Evolutionary conservation across 1,284 basidiomycete species (phyloP).

Genomic region (Tilletia walkeri): DNA sequence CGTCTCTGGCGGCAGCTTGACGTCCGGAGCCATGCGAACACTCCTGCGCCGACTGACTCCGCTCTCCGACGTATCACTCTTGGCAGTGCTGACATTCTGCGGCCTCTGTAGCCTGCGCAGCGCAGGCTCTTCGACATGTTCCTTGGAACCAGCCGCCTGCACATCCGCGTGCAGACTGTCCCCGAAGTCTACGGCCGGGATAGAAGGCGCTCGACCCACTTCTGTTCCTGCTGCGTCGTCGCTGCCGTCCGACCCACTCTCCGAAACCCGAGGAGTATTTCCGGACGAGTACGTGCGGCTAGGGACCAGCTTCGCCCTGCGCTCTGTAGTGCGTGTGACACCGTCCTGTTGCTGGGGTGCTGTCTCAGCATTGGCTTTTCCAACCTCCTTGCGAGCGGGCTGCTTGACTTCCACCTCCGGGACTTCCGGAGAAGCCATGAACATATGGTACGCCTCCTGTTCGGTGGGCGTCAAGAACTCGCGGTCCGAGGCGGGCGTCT

Average conservation of each 20-base stretch:
- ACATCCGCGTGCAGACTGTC: not conserved
- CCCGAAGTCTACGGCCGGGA: not conserved
- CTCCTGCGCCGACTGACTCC: constrained; percentile 40
- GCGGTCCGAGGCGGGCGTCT: constrained; percentile 2
- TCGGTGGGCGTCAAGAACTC: constrained; percentile 39
- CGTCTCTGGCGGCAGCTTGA: constrained; percentile 47
- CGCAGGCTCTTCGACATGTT: not conserved
- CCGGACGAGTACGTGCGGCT: constrained; percentile 25
- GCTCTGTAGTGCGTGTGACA: constrained; percentile 21
- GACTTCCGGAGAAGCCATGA: constrained; percentile 21
- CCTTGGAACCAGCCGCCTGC: not conserved
- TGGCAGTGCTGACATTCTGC: constrained; percentile 17
- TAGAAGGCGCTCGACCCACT: not conserved
- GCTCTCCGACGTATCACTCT: constrained; percentile 31
- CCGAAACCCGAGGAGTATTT: constrained; percentile 6
- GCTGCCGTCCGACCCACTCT: constrained; percentile 16
- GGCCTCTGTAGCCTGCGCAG: constrained; percentile 2
- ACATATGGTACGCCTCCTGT: constrained; percentile 35
- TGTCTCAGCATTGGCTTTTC: not conserved
- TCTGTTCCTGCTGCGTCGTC: not conserved
- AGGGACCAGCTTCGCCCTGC: constrained; percentile 6
- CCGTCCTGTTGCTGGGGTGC: constrained; percentile 8
- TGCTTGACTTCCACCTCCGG: constrained; percentile 13
- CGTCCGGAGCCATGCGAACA: constrained; percentile 51
- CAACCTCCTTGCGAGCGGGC: not conserved